Percentiles rank a stretch among this genome's conserved stretches.
These are phyloP conservation scores for Aquanectria penicillioides DNA, from an alignment of 2,329 filamentous ascomycete genomes.

Conservation along the genomic window DNA sequence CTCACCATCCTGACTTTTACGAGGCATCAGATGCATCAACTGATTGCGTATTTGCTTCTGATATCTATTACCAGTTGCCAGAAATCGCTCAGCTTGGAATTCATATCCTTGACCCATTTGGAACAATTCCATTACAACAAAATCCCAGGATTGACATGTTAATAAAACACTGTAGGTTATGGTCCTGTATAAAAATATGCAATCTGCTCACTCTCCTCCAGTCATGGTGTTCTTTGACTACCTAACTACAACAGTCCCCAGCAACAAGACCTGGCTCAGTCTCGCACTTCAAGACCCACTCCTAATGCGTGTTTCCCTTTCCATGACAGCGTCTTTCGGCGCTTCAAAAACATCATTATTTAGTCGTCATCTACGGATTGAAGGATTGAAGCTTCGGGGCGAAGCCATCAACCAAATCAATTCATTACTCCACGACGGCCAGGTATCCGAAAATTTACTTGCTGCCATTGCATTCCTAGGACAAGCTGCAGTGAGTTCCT, in stretches of 20 bases:
- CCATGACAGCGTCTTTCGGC: conserved; percentile 2
- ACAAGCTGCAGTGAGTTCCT: not conserved
- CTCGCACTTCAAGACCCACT: conserved; percentile 2
- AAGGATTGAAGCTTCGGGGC: conserved; percentile 4
- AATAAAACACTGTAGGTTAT: conserved; percentile 1
- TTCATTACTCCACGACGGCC: not conserved
- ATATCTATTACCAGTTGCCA: too few relatives aligned
- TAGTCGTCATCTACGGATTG: not conserved
- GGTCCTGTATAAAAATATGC: not conserved
- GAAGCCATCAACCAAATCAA: conserved; percentile 3
- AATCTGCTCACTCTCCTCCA: not conserved
- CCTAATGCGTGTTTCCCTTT: conserved; percentile 1
- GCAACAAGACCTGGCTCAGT: conserved; percentile 7
- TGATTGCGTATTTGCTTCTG: too few relatives aligned
- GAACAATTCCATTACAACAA: not conserved
- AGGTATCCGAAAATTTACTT: not conserved
- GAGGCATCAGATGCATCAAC: too few relatives aligned
- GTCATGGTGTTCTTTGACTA: conserved; percentile 14
- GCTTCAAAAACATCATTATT: not conserved
- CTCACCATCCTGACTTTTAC: too few relatives aligned
- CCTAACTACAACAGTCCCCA: conserved; percentile 8
- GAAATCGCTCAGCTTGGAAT: not conserved
- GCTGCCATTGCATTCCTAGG: conserved; percentile 1
- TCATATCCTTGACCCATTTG: conserved; percentile 3
- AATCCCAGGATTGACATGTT: conserved; percentile 1